Evolutionary conservation across 768 basidiomycete species (phyloP), one percentile per base, ranked within the genome.

Genomic region (Suillus subaureus): DNA sequence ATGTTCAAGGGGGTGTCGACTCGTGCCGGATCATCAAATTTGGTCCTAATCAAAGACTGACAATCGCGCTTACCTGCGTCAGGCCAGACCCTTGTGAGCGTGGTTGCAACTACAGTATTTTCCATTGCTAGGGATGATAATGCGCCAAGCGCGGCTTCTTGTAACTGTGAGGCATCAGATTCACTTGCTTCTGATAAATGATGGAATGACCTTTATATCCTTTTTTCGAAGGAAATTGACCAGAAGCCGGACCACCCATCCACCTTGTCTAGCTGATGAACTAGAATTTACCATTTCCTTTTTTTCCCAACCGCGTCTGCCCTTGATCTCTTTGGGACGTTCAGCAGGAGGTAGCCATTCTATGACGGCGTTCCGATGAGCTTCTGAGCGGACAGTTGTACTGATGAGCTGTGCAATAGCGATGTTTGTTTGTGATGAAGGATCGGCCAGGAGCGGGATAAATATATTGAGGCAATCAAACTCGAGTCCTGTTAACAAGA

Each of bases 251-350:
- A 85, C 82, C 9, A 86, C 85, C 89, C 90, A 91, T 0, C 85
- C 84, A 8, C 88, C 86, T 33, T 82, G 79, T 40, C 79, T 79
- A 28, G 75, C 76, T 0, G 81, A 74, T 2, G 82, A 78, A 13
- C 75, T 79, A 4, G 79, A 77, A 31, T 76, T 75, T 16, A 74
- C 73, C 1, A 79, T 69, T 0, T 83, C 81, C 0, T 83, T 78
- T 71, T 87, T 89, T 77, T 93, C 92, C 92, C 92, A 94, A 4
- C 91, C 89, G 1, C 92, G 82, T 65, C 85, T 85, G 3, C 81
- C 81, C 67, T 84, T 88, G 31, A 82, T 78, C 61, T 88, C 87
- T 66, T 80, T 83, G 47, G 79, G 72, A 26, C 89, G 79, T 26
- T 91, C 89, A 0, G 74, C 69, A 0, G 78, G 83, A 8, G 89